Percentiles rank a stretch among this genome's conserved stretches.
These are phyloP conservation scores for Phytophthora multivora DNA, from an alignment of 352 stramenopile species.

Conservation along the genomic window DNA sequence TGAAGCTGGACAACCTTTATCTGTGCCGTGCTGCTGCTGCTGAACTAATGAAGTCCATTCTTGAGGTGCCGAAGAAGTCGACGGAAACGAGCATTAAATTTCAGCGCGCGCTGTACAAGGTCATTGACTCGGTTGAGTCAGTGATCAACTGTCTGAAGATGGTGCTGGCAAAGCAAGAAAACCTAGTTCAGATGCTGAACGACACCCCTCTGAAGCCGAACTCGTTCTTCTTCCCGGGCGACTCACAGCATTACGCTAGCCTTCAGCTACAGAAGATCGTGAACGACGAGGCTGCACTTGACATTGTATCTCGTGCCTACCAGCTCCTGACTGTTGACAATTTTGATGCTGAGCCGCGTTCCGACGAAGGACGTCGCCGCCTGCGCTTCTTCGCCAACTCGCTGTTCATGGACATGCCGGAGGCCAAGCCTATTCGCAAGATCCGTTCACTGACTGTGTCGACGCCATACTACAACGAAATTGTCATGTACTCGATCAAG, in stretches of 20 bases:
- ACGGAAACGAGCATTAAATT: conserved; percentile 85
- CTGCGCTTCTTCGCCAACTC: conserved; percentile 88
- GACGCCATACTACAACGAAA: conserved; percentile 89
- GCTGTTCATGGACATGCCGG: conserved; percentile 89
- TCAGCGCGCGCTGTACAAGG: conserved; percentile 79
- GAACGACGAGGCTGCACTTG: conserved; percentile 76
- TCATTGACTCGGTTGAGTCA: conserved; percentile 82
- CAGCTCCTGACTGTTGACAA: conserved; percentile 85
- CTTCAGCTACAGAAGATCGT: conserved; percentile 81
- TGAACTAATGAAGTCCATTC: conserved; percentile 84
- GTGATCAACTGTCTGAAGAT: conserved; percentile 87
- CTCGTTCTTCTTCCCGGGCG: conserved; percentile 88
- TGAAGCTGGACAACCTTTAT: conserved; percentile 81
- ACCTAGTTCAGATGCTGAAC: conserved; percentile 82
- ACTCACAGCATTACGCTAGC: conserved; percentile 79
- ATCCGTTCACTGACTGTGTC: conserved; percentile 81
- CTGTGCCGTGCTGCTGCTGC: conserved; percentile 63
- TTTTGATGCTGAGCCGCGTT: conserved; percentile 84
- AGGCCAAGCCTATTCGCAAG: conserved; percentile 83
- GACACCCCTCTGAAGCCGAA: conserved; percentile 83
- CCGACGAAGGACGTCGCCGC: conserved; percentile 78
- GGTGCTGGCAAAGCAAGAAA: conserved; percentile 81
- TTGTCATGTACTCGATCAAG: conserved; percentile 89
- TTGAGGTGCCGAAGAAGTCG: conserved; percentile 80
- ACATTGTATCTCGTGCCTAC: conserved; percentile 85